phyloP scores from a whole-genome alignment of 2,329 filamentous ascomycete species.

The Zelopaecilomyces penicillatus region DNA sequence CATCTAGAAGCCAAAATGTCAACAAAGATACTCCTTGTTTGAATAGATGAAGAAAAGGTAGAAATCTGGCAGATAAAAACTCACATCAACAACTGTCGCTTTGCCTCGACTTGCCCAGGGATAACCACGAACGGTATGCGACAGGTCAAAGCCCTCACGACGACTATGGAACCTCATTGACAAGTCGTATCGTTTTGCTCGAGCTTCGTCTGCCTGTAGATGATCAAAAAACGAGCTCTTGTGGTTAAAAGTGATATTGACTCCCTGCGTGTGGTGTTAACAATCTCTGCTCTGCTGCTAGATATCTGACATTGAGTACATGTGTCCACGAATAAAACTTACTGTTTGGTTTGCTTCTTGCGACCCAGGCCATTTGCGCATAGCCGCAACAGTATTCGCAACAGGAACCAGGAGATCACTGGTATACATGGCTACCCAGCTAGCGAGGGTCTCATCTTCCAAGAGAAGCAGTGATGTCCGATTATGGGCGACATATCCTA shows the following conservation, averaged over 20 bases:
- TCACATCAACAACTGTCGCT: slow-evolving; percentile 19
- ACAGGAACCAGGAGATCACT: slow-evolving; percentile 23
- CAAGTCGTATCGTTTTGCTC: slow-evolving; percentile 21
- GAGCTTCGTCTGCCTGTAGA: slow-evolving; percentile 17
- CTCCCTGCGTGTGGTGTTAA: slow-evolving; percentile 8
- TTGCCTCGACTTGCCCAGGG: slow-evolving; percentile 17
- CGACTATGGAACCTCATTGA: slow-evolving; percentile 22
- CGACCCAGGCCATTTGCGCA: slow-evolving; percentile 28
- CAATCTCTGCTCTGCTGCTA: not conserved
- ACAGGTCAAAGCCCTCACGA: slow-evolving; percentile 15
- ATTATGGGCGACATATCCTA: slow-evolving; percentile 32
- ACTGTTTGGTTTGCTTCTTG: slow-evolving; percentile 26
- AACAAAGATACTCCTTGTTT: not conserved
- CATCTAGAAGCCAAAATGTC: slow-evolving; percentile 11
- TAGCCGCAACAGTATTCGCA: slow-evolving; percentile 22
- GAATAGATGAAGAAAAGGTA: no score
- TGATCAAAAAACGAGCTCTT: slow-evolving; percentile 19
- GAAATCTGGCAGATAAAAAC: slow-evolving; percentile 1
- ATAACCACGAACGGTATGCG: slow-evolving; percentile 14
- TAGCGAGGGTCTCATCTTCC: slow-evolving; percentile 17
- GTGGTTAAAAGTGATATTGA: slow-evolving; percentile 21
- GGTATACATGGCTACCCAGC: slow-evolving; percentile 23
- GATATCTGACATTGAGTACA: not conserved
- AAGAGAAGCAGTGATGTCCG: slow-evolving; percentile 22
- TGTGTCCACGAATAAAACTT: not conserved